Percentiles rank a stretch among this genome's conserved stretches.
Conservation (phyloP, 805 yeast genomes). For the Candida loeiensis region DNA sequence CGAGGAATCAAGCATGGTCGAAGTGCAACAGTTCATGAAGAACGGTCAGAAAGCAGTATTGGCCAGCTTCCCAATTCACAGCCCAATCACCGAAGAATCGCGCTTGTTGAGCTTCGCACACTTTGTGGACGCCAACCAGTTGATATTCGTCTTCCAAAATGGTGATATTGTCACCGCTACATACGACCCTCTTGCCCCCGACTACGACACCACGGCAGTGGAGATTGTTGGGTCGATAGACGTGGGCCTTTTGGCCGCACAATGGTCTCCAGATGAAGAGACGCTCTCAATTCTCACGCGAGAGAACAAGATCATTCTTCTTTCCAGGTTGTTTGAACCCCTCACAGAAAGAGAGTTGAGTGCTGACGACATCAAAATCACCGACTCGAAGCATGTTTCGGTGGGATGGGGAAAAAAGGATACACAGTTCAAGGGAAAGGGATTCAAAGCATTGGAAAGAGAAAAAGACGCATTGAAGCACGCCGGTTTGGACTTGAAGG, state of each 20-base stretch:
- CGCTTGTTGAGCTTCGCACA: slow-evolving; percentile 56
- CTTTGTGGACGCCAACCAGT: slow-evolving; percentile 64
- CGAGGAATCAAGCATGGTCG: slow-evolving; percentile 52
- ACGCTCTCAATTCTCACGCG: slow-evolving; percentile 65
- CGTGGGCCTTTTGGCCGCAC: slow-evolving; percentile 64
- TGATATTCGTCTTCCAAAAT: slow-evolving; percentile 61
- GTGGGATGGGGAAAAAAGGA: slow-evolving; percentile 99
- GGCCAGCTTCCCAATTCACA: slow-evolving; percentile 56
- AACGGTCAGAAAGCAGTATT: slow-evolving; percentile 55
- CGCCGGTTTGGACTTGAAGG: slow-evolving; percentile 67
- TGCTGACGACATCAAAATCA: slow-evolving; percentile 55
- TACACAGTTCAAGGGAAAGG: slow-evolving; percentile 94
- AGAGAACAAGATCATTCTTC: slow-evolving; percentile 56
- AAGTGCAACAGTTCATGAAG: slow-evolving; percentile 73
- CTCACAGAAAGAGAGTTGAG: slow-evolving; percentile 60
- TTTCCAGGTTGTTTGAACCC: slow-evolving; percentile 78
- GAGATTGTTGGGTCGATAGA: slow-evolving; percentile 86
- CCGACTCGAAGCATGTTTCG: slow-evolving; percentile 76
- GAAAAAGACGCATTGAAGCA: slow-evolving; percentile 48
- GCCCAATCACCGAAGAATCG: slow-evolving; percentile 20
- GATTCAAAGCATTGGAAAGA: slow-evolving; percentile 77
- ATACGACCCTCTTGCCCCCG: slow-evolving; percentile 48
- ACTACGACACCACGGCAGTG: slow-evolving; percentile 53
- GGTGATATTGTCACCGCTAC: slow-evolving; percentile 77
- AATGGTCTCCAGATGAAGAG: slow-evolving; percentile 93